phyloP scores from a whole-genome alignment of 768 basidiomycete species.

The Butyriboletus loyo region DNA sequence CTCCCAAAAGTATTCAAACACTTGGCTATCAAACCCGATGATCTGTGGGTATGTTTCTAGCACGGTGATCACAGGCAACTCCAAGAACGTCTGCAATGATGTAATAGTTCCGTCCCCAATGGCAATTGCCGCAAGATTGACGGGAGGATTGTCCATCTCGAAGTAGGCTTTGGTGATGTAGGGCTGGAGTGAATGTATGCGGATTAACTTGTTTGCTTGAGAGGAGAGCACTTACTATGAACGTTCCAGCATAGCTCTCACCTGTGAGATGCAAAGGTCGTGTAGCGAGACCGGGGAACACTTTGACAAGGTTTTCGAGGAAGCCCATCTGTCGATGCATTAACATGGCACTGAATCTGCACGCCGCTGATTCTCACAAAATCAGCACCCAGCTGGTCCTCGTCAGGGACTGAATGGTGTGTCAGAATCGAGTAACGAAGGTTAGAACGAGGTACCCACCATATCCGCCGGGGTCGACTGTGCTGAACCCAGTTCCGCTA shows the following conservation, averaged over 20 bases:
- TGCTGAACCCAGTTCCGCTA: conserved; percentile 63
- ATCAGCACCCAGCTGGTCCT: conserved; percentile 57
- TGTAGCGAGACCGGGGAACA: no score
- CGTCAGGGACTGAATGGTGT: conserved; percentile 44
- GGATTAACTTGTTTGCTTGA: not conserved
- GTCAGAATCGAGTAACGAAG: not conserved
- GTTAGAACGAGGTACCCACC: conserved; percentile 33
- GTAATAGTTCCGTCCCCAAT: conserved; percentile 61
- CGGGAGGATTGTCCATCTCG: conserved; percentile 57
- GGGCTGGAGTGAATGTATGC: conserved; percentile 28
- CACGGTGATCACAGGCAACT: conserved; percentile 55
- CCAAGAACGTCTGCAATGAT: conserved; percentile 46
- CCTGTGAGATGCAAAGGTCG: conserved; percentile 72
- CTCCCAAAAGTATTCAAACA: conserved; percentile 63
- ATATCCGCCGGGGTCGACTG: conserved; percentile 55
- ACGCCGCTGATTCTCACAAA: conserved; percentile 38
- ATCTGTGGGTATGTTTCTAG: conserved; percentile 73
- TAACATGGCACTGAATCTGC: conserved; percentile 25
- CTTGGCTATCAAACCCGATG: conserved; percentile 64
- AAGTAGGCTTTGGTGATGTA: no score
- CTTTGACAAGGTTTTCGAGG: conserved; percentile 65
- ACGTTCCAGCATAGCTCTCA: conserved; percentile 72
- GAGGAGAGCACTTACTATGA: conserved; percentile 51
- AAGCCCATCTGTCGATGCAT: conserved; percentile 56
- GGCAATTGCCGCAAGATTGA: conserved; percentile 62